Evolutionary conservation across 768 basidiomycete genomes (phyloP).

Genomic region (Porpolomopsis calyptriformis): DNA sequence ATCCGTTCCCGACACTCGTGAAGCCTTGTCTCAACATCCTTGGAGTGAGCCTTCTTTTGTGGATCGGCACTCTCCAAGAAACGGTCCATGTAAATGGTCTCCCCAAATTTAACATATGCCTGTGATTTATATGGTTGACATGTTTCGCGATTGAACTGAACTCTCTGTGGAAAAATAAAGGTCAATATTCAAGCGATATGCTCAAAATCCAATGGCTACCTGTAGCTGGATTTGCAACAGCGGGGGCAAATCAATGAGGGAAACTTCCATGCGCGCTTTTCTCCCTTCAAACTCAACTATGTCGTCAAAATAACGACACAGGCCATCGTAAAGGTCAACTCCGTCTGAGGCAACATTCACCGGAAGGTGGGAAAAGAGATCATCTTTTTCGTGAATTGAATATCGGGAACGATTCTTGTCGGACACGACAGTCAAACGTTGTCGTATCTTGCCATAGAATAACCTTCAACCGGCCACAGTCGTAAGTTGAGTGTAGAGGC

Average conservation of each 20-base stretch:
- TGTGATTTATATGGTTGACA: constrained; percentile 93
- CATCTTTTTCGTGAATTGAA: constrained; percentile 76
- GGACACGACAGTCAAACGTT: constrained; percentile 32
- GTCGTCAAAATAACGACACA: constrained; percentile 86
- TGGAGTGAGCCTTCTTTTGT: constrained; percentile 60
- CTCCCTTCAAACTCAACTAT: constrained; percentile 79
- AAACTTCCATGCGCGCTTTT: constrained; percentile 80
- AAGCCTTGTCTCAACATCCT: constrained; percentile 58
- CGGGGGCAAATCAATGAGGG: constrained; percentile 77
- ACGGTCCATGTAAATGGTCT: constrained; percentile 83
- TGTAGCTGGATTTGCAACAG: constrained; percentile 93
- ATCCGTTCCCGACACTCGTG: constrained; percentile 56
- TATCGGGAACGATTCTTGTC: constrained; percentile 31
- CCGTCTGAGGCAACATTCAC: constrained; percentile 87
- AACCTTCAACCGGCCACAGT: constrained; percentile 23
- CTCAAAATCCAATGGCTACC: constrained; percentile 32
- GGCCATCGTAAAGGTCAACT: constrained; percentile 87
- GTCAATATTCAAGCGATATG: not conserved
- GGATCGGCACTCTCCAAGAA: constrained; percentile 73
- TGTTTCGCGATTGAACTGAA: constrained; percentile 89
- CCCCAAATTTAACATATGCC: constrained; percentile 84
- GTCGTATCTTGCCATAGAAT: constrained; percentile 83
- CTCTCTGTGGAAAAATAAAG: constrained; percentile 44
- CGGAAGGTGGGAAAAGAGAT: constrained; percentile 87
- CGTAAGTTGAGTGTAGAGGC: not conserved